phyloP scores from a whole-genome alignment of 1,139 yeast species.

The Debaryomyces subglobosus region DNA sequence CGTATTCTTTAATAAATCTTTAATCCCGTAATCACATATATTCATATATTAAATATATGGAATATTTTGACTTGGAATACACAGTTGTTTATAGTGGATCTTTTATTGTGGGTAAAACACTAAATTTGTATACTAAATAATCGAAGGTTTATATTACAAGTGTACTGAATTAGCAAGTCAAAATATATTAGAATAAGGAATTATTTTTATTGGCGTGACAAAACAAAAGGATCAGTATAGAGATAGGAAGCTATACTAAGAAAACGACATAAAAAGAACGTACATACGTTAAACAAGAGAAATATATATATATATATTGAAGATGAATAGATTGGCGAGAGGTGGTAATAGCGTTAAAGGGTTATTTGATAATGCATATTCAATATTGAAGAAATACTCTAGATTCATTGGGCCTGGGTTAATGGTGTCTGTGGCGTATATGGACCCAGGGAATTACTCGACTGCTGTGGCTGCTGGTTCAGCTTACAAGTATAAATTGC shows the following conservation, averaged over 20 bases:
- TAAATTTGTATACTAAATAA: neutral
- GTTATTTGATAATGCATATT: neutral
- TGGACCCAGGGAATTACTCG: conserved; percentile 97
- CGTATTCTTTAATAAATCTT: neutral
- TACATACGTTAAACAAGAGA: neutral
- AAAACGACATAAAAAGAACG: neutral
- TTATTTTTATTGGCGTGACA: neutral
- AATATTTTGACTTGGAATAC: neutral
- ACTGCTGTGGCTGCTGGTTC: conserved; percentile 96
- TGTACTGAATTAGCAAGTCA: neutral
- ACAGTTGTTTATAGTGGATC: neutral
- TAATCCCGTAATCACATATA: neutral
- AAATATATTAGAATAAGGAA: neutral
- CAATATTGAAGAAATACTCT: conserved; percentile 50
- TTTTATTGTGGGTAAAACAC: neutral
- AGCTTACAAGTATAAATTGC: conserved; percentile 76
- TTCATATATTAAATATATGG: conserved; percentile 1
- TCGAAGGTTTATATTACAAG: neutral
- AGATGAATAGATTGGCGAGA: neutral
- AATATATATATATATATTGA: neutral
- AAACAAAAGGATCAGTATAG: neutral
- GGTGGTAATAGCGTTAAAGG: neutral
- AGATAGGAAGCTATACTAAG: neutral
- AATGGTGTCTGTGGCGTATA: conserved; percentile 93
- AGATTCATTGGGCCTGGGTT: conserved; percentile 89